phyloP scores from a whole-genome alignment of 1,284 basidiomycete genomes.

The Rhodotorula sp. region DNA sequence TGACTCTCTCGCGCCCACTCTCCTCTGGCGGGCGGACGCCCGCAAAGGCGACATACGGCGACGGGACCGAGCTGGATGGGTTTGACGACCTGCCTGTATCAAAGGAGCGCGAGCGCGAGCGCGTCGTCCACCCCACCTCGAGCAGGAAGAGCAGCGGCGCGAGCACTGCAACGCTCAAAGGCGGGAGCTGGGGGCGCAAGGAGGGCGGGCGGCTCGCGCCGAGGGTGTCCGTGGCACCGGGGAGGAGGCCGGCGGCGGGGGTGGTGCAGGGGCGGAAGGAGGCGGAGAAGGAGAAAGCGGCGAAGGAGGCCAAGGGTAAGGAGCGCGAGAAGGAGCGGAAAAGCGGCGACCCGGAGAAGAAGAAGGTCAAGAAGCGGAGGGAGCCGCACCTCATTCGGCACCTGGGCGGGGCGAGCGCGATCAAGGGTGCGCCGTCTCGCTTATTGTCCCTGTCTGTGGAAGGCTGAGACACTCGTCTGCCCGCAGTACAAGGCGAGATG shows the following conservation, averaged over 20 bases:
- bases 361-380: constrained; percentile 53
- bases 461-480: too few relatives aligned
- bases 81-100: constrained; percentile 76
- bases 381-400: constrained; percentile 81
- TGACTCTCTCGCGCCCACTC: constrained; percentile 48
- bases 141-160: constrained; percentile 8
- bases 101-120: constrained; percentile 78
- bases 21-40: background rate
- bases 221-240: background rate
- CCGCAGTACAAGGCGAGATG: constrained; percentile 86
- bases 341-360: constrained; percentile 51
- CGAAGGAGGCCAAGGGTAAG: constrained; percentile 1
- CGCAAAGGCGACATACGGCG: constrained; percentile 73
- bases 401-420: constrained; percentile 64
- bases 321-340: constrained; percentile 20
- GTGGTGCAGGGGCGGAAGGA: constrained; percentile 47
- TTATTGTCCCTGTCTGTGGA: rapidly evolving
- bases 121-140: constrained; percentile 42
- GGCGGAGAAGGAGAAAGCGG: constrained; percentile 51
- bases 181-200: constrained; percentile 7
- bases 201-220: background rate
- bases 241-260: too few relatives aligned
- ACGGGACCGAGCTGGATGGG: constrained; percentile 87
- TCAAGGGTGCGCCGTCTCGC: constrained; percentile 67
- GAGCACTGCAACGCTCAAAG: constrained; percentile 8